Base-by-base conservation (phyloP, 2,329 filamentous ascomycete species). In the Pseudogymnoascus sp. region DNA sequence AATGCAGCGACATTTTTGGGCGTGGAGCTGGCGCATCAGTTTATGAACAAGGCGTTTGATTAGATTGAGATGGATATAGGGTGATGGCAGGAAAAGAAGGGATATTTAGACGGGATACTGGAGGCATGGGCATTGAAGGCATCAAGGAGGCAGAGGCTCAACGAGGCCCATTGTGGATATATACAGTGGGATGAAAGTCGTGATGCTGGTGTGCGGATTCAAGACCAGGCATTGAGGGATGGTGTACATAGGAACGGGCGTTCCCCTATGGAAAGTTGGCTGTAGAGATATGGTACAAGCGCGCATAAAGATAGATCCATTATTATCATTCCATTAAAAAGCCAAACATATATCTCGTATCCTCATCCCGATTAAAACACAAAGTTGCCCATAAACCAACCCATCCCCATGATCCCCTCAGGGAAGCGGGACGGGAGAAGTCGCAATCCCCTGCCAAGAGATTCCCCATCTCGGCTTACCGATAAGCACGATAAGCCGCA, bases 1-100 rank as follows among this genome's bases (percentile, higher is more conserved):
- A 99, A 99, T 74, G 95, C 95, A 1, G 95, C 95, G 33, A 97
- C 95, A 2, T 99, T 99, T 72, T 77, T 93, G 71, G 90, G 90
- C 10, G 90, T 95, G 6, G 90, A 95, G 79, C 76, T 93, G 74
- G 90, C 90, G 47, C 90, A 95, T 72, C 87, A 90, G 76, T 86
- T 86, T 53, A 91, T 95, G 89, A 87, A 85, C 68, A 92, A 86
- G 81, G 77, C 83, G 59, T 91, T 93, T 73, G 85, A 79, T 19
- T 81, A 50, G 44, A 50, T 29, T n/a, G 24, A 29, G 44, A 50
- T 50, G 44, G 24, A 65, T 60, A 50, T 14, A 60, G 31, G 8
- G 5, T 38, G 44, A 50, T 6, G 42, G 44, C 29, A 50, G 44
- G 24, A 50, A 50, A 50, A 50, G 24, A 29, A n/a, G 44, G 21